Evolutionary conservation across 371 early-diverging fungal species (phyloP), one percentile per base, ranked within the genome.

Genomic region (Actinomortierella ambigua): DNA sequence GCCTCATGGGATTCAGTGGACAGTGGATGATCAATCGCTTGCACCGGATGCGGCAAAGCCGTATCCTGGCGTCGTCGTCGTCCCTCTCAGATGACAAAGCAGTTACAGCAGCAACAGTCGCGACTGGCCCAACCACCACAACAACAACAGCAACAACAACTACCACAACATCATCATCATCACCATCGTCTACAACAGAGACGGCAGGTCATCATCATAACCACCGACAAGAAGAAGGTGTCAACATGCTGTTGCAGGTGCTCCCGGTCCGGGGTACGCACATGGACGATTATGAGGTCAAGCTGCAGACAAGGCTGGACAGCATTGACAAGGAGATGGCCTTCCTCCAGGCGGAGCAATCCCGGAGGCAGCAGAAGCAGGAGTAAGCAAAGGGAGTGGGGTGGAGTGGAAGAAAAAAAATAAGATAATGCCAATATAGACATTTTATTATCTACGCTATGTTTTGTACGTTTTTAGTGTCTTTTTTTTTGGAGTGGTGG

Each of bases 261-360:
- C 34, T 71, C 11, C 73, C 73, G 8, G 66, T 71, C n/a, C 66
- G 66, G 27, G 28, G 73, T 47, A 71, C 73, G 8, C 66, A 71
- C 50, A 55, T 71, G 17, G 66, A 65, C n/a, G 73, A 71, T 0
- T 71, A 71, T n/a, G 73, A 71, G 29, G 44, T 39, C 3, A 61
- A 46, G 40, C 54, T 71, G 22, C 24, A 22, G 28, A 27, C 53
- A 0, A 65, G 59, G 28, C 50, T 71, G n/a, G 50, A 52, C 28
- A n/a, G 55, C 41, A 65, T 71, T 28, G 73, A 71, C 27, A 20
- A 24, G 34, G 73, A 71, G 34, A 11, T 34, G 4, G 34, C 34
- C 34, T 34, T 34, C 34, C 34, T 34, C 34, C 34, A 34, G 11
- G 34, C 34, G 11, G 34, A 34, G 34, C 34, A 34, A 11, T 11